Evolutionary conservation across 352 stramenopile genomes (phyloP), one percentile per base, ranked within the genome.

Genomic region (Phytophthora brassicae): DNA sequence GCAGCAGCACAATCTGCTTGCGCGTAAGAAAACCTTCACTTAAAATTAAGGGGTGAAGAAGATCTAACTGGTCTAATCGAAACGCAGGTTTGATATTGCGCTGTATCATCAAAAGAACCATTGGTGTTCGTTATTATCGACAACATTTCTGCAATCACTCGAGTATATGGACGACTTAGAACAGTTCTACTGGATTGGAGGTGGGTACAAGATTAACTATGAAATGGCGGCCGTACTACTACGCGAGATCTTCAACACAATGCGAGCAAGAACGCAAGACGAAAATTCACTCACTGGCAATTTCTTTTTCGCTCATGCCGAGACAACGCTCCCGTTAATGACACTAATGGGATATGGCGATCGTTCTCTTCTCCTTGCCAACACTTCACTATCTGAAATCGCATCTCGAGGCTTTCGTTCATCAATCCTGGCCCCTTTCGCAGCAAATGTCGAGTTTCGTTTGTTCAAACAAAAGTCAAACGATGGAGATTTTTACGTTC

Each of bases 241-340:
- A 0, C 60, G 60, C 4, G 53, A 81, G 23, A 58, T 86, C 3
- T 72, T 75, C 20, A 8, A 20, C 14, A 70, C 45, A 19, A 84
- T 88, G 54, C 23, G 28, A 35, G 55, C 36, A 6, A 53, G 23
- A 31, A 26, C 29, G 1, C 46, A 33, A 4, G 61, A 52, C 0
- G 44, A 29, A 9, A 72, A 17, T 7, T 24, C 26, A 0, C 43
- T 73, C 7, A 39, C 49, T 19, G 78, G 75, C 1, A 72, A 68
- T 29, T 84, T 88, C 42, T 72, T 66, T 50, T 85, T 88, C 28
- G 75, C 75, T 0, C 78, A 87, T 52, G 78, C 78, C 13, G 78
- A 87, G 56, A 87, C 78, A 6, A 75, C 74, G 13, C 60, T 87
- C 5, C 78, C 78, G 1, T 56, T 88, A 29, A 66, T 83, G 65